These are phyloP conservation scores for Pythium biforme DNA, from an alignment of 352 stramenopile genomes.

Conservation along the genomic window DNA sequence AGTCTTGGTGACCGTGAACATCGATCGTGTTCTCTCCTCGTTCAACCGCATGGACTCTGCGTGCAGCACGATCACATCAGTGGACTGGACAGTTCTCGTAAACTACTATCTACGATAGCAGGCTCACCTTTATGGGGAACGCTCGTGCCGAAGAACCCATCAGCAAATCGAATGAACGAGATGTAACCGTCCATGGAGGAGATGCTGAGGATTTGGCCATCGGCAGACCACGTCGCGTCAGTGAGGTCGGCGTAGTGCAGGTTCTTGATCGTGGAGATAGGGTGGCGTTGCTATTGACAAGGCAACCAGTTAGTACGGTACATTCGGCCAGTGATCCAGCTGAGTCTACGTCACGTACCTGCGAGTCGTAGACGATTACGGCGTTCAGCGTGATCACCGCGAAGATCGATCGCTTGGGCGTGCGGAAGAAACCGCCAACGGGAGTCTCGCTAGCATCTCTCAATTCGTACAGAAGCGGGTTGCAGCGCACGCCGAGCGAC, in stretches of 20 bases:
- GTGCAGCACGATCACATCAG: constrained; percentile 2
- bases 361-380: constrained; percentile 95
- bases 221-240: constrained; percentile 90
- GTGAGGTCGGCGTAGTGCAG: constrained; percentile 95
- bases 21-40: constrained; percentile 43
- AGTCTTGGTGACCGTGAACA: constrained; percentile 66
- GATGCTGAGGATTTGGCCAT: constrained; percentile 91
- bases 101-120: neutral
- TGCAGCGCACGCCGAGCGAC: constrained; percentile 92
- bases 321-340: too few species aligned
- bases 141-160: constrained; percentile 75
- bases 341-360: constrained; percentile 36
- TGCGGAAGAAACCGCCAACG: constrained; percentile 74
- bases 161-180: constrained; percentile 90
- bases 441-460: constrained; percentile 24
- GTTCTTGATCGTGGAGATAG: constrained; percentile 88
- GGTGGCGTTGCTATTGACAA: constrained; percentile 56
- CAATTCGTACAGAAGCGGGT: constrained; percentile 91
- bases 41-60: constrained; percentile 48
- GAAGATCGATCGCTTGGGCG: constrained; percentile 88
- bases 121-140: constrained; percentile 20
- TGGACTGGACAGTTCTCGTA: neutral
- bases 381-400: constrained; percentile 92
- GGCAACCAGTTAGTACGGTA: neutral
- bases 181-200: constrained; percentile 96